Evolutionary conservation across 257 asterid genomes (phyloP).

Genomic region (Solanum medicagineum): DNA sequence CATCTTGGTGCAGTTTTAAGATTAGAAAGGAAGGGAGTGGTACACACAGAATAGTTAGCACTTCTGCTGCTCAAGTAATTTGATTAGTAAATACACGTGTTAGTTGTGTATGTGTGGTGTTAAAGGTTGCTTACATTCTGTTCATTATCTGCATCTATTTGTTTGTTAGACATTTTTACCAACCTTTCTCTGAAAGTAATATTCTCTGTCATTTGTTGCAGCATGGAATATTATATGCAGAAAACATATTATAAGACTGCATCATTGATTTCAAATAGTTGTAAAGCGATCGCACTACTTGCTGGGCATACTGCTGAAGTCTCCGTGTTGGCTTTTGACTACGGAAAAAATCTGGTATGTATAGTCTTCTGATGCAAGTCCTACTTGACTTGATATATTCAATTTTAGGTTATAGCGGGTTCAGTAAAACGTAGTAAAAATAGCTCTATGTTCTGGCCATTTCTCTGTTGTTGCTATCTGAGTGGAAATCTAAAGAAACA

Average conservation of each 20-base stretch:
- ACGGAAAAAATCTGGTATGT: conserved; percentile 88
- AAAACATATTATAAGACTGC: conserved; percentile 97
- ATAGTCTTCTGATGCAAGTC: not conserved
- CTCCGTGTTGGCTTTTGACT: conserved; percentile 78
- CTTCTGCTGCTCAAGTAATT: not conserved
- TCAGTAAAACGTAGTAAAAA: not conserved
- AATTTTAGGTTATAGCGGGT: not conserved
- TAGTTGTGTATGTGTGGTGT: not conserved
- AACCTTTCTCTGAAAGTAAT: not conserved
- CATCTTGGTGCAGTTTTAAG: not conserved
- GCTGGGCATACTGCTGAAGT: conserved; percentile 91
- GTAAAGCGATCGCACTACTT: conserved; percentile 85
- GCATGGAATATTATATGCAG: conserved; percentile 98
- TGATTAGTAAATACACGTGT: not conserved
- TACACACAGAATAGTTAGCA: not conserved
- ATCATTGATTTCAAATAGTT: conserved; percentile 88
- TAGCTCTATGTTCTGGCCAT: not conserved
- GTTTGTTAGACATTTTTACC: not conserved
- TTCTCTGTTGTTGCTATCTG: not conserved
- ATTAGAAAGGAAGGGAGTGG: not conserved
- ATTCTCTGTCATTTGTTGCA: not conserved
- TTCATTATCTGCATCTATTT: not conserved
- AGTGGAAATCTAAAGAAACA: not conserved
- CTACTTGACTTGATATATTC: not conserved
- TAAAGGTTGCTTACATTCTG: not conserved